phyloP scores from a whole-genome alignment of 257 asterid species.

The Misopates orontium region DNA sequence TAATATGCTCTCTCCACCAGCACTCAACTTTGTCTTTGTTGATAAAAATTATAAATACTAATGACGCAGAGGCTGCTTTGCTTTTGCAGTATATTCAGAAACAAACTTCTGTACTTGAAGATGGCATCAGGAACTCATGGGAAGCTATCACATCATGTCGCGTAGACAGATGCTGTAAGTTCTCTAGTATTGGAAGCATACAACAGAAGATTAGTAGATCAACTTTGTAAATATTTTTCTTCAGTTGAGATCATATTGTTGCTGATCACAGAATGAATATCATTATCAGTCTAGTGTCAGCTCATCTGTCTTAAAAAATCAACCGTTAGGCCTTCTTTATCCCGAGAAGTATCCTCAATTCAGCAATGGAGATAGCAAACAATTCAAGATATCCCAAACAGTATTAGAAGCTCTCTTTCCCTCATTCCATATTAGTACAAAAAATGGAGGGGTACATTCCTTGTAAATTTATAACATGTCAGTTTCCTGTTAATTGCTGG shows the following conservation, averaged over 20 bases:
- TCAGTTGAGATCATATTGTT: background rate
- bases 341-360: background rate
- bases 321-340: conserved; percentile 13
- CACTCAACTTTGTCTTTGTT: too few species aligned
- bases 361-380: background rate
- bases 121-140: conserved; percentile 87
- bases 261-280: background rate
- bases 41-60: conserved; percentile 8
- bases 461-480: too few species aligned
- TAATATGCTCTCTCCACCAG: too few species aligned
- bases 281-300: background rate
- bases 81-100: conserved; percentile 80
- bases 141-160: conserved; percentile 45
- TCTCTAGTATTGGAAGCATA: conserved; percentile 25
- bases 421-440: too few species aligned
- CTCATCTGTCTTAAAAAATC: conserved; percentile 1
- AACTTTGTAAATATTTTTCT: conserved; percentile 10
- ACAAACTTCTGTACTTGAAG: conserved; percentile 71
- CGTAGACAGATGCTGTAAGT: conserved; percentile 57
- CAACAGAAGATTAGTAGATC: conserved; percentile 8
- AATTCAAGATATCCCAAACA: too few species aligned
- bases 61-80: conserved; percentile 23
- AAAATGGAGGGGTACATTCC: too few species aligned
- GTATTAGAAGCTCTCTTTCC: too few species aligned
- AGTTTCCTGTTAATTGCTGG: too few species aligned